Evolutionary conservation across 2,329 filamentous ascomycete species (phyloP), one percentile per base, ranked within the genome.

Genomic region (Curvularia hawaiiensis): DNA sequence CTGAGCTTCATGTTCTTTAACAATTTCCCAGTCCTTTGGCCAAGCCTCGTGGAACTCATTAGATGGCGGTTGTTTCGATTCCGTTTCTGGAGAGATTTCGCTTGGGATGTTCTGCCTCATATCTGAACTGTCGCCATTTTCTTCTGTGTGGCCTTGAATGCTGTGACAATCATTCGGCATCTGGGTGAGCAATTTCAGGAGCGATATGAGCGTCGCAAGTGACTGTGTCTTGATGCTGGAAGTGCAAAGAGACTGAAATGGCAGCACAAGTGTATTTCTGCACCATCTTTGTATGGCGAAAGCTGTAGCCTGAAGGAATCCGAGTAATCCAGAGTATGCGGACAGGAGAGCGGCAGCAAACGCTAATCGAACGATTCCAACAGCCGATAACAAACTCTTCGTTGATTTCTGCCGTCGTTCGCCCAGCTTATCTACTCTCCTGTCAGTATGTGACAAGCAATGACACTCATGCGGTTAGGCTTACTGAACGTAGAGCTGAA

Each of bases 401-500:
- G 43, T 35, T 16, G 48, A 14, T 10, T 11, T 28, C 14, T 33
- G 16, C 3, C 38, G 12, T 12, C 5, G 14, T 41, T 9, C 7
- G 28, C 12, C 18, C 9, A 41, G 14, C 9, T 24, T 33, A 11
- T 43, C 52, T 49, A 30, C 14, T 28, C 9, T 31, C 28, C 18
- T 49, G 26, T 54, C n/a, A 54, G 28, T 16, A 35, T 18, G 28
- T 28, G 28, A 33, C 12, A 28, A 28, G 18, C 18, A 30, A 48
- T 11, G 16, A 18, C 14, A 10, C 30, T 9, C 22, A 40, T 31
- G 49, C 39, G 38, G 18, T 16, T 24, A 24, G 20, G 33, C 45
- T 46, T 30, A 50, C 56, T 49, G 16, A 49, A 46, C 6, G 18
- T 31, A 12, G 46, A 30, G 26, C 40, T 54, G 35, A 58, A 40